A percentile compares a stretch with the other conserved stretches of the same genome.
These are phyloP conservation scores for Alternaria hordeiaustralica DNA, from an alignment of 2,329 filamentous ascomycete species.

Conservation along the genomic window DNA sequence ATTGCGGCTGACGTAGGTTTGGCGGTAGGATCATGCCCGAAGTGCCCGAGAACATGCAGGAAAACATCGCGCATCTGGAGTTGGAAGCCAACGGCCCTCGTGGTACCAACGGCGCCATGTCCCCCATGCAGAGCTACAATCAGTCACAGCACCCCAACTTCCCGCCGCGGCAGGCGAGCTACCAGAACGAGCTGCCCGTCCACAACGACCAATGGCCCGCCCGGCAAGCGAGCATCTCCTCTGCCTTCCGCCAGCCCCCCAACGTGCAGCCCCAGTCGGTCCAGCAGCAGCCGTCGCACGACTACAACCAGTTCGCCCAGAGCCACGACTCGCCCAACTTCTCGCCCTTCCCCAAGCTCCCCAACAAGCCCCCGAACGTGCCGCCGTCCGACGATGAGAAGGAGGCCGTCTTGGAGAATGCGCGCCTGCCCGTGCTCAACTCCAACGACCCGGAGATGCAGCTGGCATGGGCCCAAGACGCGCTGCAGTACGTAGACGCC, in stretches of 20 bases:
- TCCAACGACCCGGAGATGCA: constrained; percentile 97
- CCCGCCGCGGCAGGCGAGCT: constrained; percentile 41
- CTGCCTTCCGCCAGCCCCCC: constrained; percentile 46
- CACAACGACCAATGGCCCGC: constrained; percentile 39
- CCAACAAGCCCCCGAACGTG: constrained; percentile 80
- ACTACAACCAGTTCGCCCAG: constrained; percentile 49
- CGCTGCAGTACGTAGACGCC: constrained; percentile 86
- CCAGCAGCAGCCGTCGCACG: constrained; percentile 40
- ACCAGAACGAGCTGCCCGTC: constrained; percentile 29
- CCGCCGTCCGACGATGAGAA: constrained; percentile 94
- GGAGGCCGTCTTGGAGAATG: constrained; percentile 85
- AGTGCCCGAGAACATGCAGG: constrained; percentile 95
- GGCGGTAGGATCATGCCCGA: constrained; percentile 83
- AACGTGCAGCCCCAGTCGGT: constrained; percentile 41
- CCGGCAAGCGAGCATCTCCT: constrained; percentile 45
- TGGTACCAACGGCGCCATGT: constrained; percentile 35
- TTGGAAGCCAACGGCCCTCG: constrained; percentile 68
- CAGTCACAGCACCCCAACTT: constrained; percentile 35
- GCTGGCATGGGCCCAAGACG: constrained; percentile 94
- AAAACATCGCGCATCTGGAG: constrained; percentile 90
- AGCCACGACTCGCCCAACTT: constrained; percentile 72
- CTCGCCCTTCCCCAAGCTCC: constrained; percentile 88
- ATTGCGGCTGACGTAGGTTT: constrained; percentile 42
- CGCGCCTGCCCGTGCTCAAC: constrained; percentile 81
- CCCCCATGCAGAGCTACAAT: constrained; percentile 38